Base-by-base conservation (phyloP, 2,329 filamentous ascomycete species). In the Conoideocrella luteorostrata region DNA sequence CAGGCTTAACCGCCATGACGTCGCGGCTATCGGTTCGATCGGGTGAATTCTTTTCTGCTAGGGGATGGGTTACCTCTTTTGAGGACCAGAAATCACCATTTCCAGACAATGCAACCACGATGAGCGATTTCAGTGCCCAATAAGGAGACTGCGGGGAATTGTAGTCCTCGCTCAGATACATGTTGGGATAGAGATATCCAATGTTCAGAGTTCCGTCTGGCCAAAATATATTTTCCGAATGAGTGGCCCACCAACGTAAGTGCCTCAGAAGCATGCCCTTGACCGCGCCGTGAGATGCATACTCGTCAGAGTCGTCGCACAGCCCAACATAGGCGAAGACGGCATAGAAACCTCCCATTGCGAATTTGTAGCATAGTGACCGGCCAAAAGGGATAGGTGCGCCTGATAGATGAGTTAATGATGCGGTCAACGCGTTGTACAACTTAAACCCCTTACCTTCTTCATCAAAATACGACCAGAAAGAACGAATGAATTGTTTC, bases 71-170 rank as follows among this genome's bases (percentile, higher is more conserved):
- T 0, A 56, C 47, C 0, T 49, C 39, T 40, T 77, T 68, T 3
- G 66, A 46, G 0, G 57, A 52, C 34, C 34, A 36, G 20, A 36
- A 36, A 6, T 22, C n/a, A 22, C 0, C 51, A 53, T 54, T 47
- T 2, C 52, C 47, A 0, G 58, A 47, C 0, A 77, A 44, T 0
- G 58, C 61, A 0, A 74, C 54, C 0, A 63, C 64, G 1, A 75
- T 56, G 3, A 78, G 65, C 0, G 68, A 67, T 45, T 78, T 78
- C 18, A 77, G 55, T 7, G 65, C 68, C 75, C 74, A 78, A 50
- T 77, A 78, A 0, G 67, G 62, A 0, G 73, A 77, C 47, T 78
- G 74, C 0, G 74, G 72, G 2, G 74, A 78, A 51, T 78, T 78
- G 54, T 78, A 78, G 48, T 76, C 70, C 52, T 78, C 75, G 28